These are phyloP conservation scores for Suhomyces kunorum DNA, from an alignment of 1,139 yeast genomes.

Conservation along the genomic window DNA sequence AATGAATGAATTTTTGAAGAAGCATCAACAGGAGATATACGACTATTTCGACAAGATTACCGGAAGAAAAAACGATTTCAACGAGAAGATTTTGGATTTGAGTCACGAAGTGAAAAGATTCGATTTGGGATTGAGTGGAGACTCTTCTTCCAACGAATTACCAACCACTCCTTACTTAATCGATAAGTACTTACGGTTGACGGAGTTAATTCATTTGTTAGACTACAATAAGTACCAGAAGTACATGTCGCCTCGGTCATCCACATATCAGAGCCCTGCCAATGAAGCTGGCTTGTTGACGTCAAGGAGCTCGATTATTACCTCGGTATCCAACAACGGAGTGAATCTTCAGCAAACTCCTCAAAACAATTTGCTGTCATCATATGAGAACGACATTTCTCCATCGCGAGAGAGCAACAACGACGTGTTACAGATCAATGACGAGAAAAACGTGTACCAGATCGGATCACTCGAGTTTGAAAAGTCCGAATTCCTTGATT, in stretches of 20 bases:
- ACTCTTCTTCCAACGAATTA: conserved; percentile 51
- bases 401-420: conserved; percentile 16
- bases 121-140: conserved; percentile 49
- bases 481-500: conserved; percentile 47
- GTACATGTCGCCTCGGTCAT: conserved; percentile 6
- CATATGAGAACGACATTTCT: conserved; percentile 2
- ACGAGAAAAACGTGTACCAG: conserved; percentile 39
- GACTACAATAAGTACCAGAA: conserved; percentile 21
- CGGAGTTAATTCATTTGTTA: conserved; percentile 55
- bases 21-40: conserved; percentile 57
- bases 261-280: conserved; percentile 12
- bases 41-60: conserved; percentile 76
- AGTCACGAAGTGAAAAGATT: conserved; percentile 57
- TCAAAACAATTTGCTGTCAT: conserved; percentile 2
- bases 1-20: conserved; percentile 67
- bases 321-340: conserved; percentile 10
- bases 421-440: conserved; percentile 16
- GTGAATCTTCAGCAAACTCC: conserved; percentile 5
- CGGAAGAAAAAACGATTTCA: conserved; percentile 66
- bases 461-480: conserved; percentile 60
- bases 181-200: conserved; percentile 62
- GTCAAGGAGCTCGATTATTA: conserved; percentile 13
- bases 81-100: conserved; percentile 56
- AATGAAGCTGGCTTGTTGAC: conserved; percentile 15
- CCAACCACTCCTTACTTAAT: conserved; percentile 71